These are phyloP conservation scores for Leptographium galeiforme DNA, from an alignment of 2,329 filamentous ascomycete genomes.

Conservation along the genomic window DNA sequence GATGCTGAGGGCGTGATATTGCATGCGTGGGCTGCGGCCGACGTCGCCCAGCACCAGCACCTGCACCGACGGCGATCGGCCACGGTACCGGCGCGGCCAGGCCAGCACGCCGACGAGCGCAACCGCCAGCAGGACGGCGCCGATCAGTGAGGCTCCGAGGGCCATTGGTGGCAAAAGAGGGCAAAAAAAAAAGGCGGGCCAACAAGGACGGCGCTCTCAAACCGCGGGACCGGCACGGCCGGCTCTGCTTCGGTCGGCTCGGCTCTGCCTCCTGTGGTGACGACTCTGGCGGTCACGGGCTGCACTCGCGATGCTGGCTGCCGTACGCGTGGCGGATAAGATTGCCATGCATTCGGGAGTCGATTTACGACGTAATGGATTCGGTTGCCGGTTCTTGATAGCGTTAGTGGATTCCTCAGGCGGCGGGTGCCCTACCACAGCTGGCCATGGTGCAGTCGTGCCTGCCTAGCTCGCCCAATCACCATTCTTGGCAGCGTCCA, in stretches of 20 bases:
- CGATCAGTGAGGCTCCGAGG: slow-evolving; percentile 8
- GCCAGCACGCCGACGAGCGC: slow-evolving; percentile 1
- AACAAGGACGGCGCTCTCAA: too few species aligned
- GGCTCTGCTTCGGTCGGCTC: too few species aligned
- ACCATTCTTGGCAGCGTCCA: neutral
- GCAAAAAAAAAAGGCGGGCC: too few species aligned
- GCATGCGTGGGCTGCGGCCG: slow-evolving; percentile 92
- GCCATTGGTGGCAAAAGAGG: slow-evolving; percentile 6
- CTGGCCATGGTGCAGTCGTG: too few species aligned
- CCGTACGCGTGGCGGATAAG: too few species aligned
- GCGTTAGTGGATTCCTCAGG: too few species aligned
- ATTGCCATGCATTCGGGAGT: neutral
- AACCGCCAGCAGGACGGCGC: slow-evolving; percentile 6
- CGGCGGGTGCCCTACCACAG: too few species aligned
- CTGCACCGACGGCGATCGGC: slow-evolving; percentile 38
- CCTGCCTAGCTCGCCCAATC: neutral
- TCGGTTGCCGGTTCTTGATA: neutral
- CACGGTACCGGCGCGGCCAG: slow-evolving; percentile 7
- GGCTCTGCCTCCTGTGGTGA: neutral
- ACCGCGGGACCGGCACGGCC: too few species aligned
- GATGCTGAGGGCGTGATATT: slow-evolving; percentile 91
- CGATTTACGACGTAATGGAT: neutral
- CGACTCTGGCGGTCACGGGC: neutral
- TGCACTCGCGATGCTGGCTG: too few species aligned
- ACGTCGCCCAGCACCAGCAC: slow-evolving; percentile 91